Base-by-base conservation (phyloP, 2,329 filamentous ascomycete genomes). In the Amesomyces nigricolor region DNA sequence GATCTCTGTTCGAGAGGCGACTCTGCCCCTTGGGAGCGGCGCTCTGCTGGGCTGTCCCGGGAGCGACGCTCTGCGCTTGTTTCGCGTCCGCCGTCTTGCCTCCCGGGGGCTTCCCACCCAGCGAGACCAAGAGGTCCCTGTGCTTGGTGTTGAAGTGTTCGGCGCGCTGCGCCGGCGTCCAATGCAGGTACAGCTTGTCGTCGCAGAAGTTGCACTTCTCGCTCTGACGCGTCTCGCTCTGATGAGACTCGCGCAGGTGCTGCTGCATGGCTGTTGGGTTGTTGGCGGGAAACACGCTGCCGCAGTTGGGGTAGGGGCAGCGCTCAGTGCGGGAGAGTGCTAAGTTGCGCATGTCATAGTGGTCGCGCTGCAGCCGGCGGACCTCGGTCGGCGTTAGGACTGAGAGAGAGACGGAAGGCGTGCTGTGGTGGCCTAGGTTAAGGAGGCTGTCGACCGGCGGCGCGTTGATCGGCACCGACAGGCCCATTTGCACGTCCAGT, bases 311-410 rank as follows among this genome's bases (percentile, higher is more conserved):
- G 43, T 71, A 75, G 0, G 71, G 72, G 43, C 75, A 79, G n/a
- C 62, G 63, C 19, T 64, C 58, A 1, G 61, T 64, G 9, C 75
- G 69, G 47, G 67, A 64, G 2, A 75, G 62, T 1, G 69, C 58
- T 38, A 71, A 60, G 39, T 61, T 65, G 26, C 72, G 71, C 46
- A 72, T 61, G 39, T 62, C 59, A 46, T 70, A 68, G 13, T 71
- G 64, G 49, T 70, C 63, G 0, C 61, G 62, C 48, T 75, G 71
- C 0, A 77, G 63, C 4, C 65, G 61, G 2, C 64, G 67, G 48
- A 72, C 66, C 58, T 78, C 74, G 0, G 67, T 71, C 0, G 70
- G 68, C 0, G 75, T 78, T 52, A 75, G 61, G 14, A 75, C 64
- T 1, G 65, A 69, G 22, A 70, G 67, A 14, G 67, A 69, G 14